These are phyloP conservation scores for Colletotrichum sojae DNA, from an alignment of 2,329 filamentous ascomycete genomes.

Conservation along the genomic window DNA sequence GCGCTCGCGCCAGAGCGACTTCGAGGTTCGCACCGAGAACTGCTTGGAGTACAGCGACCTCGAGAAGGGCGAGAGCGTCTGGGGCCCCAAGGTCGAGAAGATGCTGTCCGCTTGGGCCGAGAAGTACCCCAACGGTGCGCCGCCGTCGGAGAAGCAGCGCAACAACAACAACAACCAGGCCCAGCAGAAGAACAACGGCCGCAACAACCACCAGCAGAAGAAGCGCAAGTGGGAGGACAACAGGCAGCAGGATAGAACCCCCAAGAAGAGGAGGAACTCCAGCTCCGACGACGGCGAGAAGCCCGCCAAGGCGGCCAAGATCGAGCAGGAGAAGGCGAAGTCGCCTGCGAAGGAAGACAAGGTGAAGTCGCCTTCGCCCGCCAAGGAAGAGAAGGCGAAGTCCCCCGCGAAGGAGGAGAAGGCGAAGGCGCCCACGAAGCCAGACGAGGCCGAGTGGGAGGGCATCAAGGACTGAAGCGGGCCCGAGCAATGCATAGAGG, in stretches of 20 bases:
- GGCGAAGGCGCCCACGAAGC: conserved; percentile 27
- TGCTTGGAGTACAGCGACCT: conserved; percentile 86
- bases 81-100: conserved; percentile 79
- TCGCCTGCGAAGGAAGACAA: conserved; percentile 17
- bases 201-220: conserved; percentile 40
- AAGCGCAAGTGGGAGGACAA: conserved; percentile 37
- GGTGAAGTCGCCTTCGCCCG: no score
- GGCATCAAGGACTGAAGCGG: conserved; percentile 40
- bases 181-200: conserved; percentile 20
- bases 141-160: conserved; percentile 42
- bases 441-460: conserved; percentile 42
- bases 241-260: conserved; percentile 22
- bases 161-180: conserved; percentile 32
- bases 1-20: conserved; percentile 86
- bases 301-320: conserved; percentile 28
- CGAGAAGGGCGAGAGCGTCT: conserved; percentile 81
- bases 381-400: no score
- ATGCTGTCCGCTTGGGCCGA: conserved; percentile 61
- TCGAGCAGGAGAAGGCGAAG: conserved; percentile 12
- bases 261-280: conserved; percentile 39
- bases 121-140: conserved; percentile 45
- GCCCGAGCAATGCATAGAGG: not conserved
- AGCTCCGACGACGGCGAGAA: conserved; percentile 39
- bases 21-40: conserved; percentile 77
- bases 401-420: conserved; percentile 17